phyloP scores from a whole-genome alignment of 1,284 basidiomycete species.

The Malassezia cuniculi region DNA sequence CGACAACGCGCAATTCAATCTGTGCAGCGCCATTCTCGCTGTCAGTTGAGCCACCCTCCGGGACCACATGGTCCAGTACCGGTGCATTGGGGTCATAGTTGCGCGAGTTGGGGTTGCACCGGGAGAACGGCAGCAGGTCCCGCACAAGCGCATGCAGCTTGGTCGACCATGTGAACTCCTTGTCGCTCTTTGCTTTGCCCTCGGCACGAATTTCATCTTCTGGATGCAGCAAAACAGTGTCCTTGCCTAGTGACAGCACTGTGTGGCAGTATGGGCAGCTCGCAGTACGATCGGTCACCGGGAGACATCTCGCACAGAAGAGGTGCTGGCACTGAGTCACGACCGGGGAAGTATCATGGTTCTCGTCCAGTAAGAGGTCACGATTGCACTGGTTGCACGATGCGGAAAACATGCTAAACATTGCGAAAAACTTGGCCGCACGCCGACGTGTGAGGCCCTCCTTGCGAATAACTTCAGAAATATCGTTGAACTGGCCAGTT shows the following conservation, averaged over 20 bases:
- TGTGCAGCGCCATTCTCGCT: not conserved
- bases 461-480: conserved; percentile 52
- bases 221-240: too few species aligned
- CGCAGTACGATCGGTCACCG: conserved; percentile 23
- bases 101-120: conserved; percentile 30
- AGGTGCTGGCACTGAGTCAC: conserved; percentile 87
- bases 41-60: conserved; percentile 14
- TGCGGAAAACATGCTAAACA: conserved; percentile 67
- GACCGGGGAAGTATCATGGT: too few species aligned
- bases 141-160: conserved; percentile 37
- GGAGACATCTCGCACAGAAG: conserved; percentile 50
- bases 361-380: too few species aligned
- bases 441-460: conserved; percentile 68
- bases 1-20: not conserved
- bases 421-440: conserved; percentile 64
- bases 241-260: too few species aligned
- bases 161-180: conserved; percentile 25
- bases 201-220: conserved; percentile 6
- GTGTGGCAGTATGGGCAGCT: conserved; percentile 57
- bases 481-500: conserved; percentile 51
- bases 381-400: conserved; percentile 73
- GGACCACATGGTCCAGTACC: conserved; percentile 27
- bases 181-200: conserved; percentile 3
- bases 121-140: conserved; percentile 37
- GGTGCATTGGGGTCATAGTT: conserved; percentile 34